phyloP scores from a whole-genome alignment of 441 rosid species.

The California macrophylla region DNA sequence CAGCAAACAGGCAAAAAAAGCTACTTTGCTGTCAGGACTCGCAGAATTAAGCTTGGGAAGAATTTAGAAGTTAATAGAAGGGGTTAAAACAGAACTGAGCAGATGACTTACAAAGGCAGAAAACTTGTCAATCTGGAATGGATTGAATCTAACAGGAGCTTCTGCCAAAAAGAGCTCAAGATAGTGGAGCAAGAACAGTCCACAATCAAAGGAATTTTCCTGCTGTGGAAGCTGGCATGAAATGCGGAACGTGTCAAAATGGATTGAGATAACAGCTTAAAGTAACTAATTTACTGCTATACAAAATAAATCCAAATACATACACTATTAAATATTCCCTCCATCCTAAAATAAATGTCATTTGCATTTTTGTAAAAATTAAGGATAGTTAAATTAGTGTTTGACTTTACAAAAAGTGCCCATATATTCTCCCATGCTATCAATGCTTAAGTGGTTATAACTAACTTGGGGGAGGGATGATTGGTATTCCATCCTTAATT shows the following conservation, averaged over 20 bases:
- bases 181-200: conserved; percentile 77
- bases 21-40: background rate
- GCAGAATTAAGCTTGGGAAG: background rate
- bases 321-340: background rate
- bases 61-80: background rate
- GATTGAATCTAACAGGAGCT: conserved; percentile 52
- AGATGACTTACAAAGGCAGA: conserved; percentile 44
- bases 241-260: conserved; percentile 8
- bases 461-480: too few species aligned
- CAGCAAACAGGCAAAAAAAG: background rate
- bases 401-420: too few species aligned
- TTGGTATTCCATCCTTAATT: too few species aligned
- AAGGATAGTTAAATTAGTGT: too few species aligned
- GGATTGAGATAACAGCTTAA: background rate
- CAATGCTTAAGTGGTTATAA: too few species aligned
- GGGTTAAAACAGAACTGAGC: background rate
- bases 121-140: conserved; percentile 32
- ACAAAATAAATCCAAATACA: background rate
- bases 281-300: background rate
- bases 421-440: too few species aligned
- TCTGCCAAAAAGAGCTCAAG: conserved; percentile 53
- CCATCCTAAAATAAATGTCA: background rate
- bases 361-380: too few species aligned
- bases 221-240: conserved; percentile 70
- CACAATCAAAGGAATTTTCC: conserved; percentile 74